These are phyloP conservation scores for Fraxinus americana DNA, from an alignment of 257 asterid species.

Conservation along the genomic window DNA sequence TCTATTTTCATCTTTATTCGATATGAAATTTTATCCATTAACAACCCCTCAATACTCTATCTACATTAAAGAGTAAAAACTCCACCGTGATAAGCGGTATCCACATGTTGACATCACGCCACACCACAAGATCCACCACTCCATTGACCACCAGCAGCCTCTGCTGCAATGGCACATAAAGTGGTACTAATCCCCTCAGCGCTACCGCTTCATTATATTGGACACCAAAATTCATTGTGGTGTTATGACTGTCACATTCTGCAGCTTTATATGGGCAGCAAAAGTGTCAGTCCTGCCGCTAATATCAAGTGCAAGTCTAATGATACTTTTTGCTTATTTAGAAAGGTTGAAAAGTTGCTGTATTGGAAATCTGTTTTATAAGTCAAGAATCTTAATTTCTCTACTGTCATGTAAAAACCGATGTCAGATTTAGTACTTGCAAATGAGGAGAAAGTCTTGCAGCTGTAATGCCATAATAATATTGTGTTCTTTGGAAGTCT, in stretches of 20 bases:
- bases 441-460: constrained; percentile 78
- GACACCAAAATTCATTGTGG: constrained; percentile 87
- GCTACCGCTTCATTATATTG: constrained; percentile 86
- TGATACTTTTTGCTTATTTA: constrained; percentile 42
- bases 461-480: constrained; percentile 49
- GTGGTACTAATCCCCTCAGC: constrained; percentile 71
- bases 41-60: constrained; percentile 74
- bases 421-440: constrained; percentile 53
- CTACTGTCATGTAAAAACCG: constrained; percentile 81
- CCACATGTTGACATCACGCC: constrained; percentile 92
- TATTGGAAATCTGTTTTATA: constrained; percentile 79
- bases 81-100: constrained; percentile 71
- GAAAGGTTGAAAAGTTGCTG: constrained; percentile 66
- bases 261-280: constrained; percentile 91
- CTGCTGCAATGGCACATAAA: constrained; percentile 92
- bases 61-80: constrained; percentile 82
- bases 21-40: too few species aligned
- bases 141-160: constrained; percentile 88
- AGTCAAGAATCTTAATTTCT: constrained; percentile 51
- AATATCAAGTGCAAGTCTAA: constrained; percentile 71
- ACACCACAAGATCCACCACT: constrained; percentile 84
- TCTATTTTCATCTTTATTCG: too few species aligned
- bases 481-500: constrained; percentile 61
- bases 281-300: constrained; percentile 96
- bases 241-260: constrained; percentile 77